phyloP scores from a whole-genome alignment of 2,329 filamentous ascomycete species.

The Talaromyces sp. region DNA sequence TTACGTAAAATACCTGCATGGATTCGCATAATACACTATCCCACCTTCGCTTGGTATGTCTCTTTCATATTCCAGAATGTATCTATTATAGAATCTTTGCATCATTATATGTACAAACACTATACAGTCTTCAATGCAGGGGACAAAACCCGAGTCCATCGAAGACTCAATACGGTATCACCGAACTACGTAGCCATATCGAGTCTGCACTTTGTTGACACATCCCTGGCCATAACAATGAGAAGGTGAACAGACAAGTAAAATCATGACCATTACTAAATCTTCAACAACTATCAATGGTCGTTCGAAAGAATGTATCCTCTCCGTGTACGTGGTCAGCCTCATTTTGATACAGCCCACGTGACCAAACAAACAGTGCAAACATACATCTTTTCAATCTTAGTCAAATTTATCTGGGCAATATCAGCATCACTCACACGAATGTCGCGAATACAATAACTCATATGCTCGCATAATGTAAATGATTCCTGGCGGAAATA shows the following conservation, averaged over 20 bases:
- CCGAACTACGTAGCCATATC: neutral
- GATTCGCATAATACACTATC: neutral
- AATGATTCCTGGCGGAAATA: neutral
- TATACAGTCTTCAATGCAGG: neutral
- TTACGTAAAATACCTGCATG: neutral
- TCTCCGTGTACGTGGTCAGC: neutral
- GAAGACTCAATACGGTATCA: neutral
- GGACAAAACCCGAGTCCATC: neutral
- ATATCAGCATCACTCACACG: neutral
- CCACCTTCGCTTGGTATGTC: conserved; percentile 1
- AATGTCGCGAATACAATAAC: neutral
- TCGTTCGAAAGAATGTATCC: no score
- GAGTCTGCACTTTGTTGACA: neutral
- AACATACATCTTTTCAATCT: conserved; percentile 8
- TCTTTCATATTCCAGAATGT: neutral
- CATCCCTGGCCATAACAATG: neutral
- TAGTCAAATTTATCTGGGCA: neutral
- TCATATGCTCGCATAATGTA: neutral
- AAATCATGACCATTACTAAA: neutral
- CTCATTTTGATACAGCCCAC: neutral
- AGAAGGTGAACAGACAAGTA: neutral
- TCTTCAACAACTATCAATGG: neutral
- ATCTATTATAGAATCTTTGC: neutral
- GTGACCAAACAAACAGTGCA: conserved; percentile 17
- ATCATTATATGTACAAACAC: neutral